Base-by-base conservation (phyloP, 2,329 filamentous ascomycete species). In the Uncinocarpus reesii region DNA sequence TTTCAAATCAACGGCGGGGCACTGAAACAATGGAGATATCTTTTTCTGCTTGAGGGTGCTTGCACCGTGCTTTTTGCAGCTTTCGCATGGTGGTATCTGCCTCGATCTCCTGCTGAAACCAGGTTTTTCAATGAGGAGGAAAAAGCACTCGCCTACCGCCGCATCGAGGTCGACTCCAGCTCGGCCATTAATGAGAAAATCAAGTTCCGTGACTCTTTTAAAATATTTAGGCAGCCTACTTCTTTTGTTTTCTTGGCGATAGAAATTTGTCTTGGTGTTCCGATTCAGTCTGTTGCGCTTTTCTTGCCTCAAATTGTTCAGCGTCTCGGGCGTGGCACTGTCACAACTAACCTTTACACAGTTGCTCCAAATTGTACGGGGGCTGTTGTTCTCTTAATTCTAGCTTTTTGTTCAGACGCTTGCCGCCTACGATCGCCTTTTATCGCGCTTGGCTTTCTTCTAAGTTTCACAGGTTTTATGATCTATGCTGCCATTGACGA, bases 311-410 rank as follows among this genome's bases (percentile, higher is more conserved):
- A 78, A 52, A 80, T 80, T 52, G 69, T 80, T 16, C 35, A 37
- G 35, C 35, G 35, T 37, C 35, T 37, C 35, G 62, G 62, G 7
- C 79, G 75, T 58, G 55, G 61, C 42, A 73, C 70, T n/a, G 71
- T 79, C 52, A 78, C 79, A 57, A 88, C 84, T 0, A 90, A 92
- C 57, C 72, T 90, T 1, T 86, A 83, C 65, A 87, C 83, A n/a
- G 84, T 90, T 0, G 86, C 85, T 0, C 86, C 86, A 1, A 90
- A 89, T 57, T 74, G 86, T 38, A 79, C 78, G 0, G 86, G 85
- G 1, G 83, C 84, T 0, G 75, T 77, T 1, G 81, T 87, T 73
- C 70, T 89, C 2, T 70, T 90, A 0, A 66, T 88, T 11, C 70
- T 89, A 0, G 84, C 83, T 0, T 89, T 87, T 56, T 65, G 74